Evolutionary conservation across 495 filamentous ascomycete species (phyloP).

Genomic region (Parmelia sp.): DNA sequence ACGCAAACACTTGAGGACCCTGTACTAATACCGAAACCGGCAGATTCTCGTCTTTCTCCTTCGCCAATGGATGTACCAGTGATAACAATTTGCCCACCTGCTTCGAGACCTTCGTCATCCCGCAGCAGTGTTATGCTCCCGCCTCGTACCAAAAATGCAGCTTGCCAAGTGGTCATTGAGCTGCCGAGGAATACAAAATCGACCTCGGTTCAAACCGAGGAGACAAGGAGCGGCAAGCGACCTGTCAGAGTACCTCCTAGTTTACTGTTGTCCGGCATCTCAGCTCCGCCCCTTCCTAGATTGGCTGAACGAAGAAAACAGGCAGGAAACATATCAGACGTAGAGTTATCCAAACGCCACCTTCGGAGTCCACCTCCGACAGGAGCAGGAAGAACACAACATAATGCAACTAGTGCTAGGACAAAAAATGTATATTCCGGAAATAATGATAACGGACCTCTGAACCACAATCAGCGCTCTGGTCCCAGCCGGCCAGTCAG

Average conservation of each 20-base stretch:
- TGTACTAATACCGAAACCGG: constrained; percentile 24
- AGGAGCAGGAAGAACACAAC: constrained; percentile 5
- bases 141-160: constrained; percentile 56
- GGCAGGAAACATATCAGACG: constrained; percentile 18
- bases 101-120: constrained; percentile 58
- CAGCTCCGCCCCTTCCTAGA: constrained; percentile 48
- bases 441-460: constrained; percentile 74
- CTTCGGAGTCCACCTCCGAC: constrained; percentile 15
- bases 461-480: constrained; percentile 51
- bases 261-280: constrained; percentile 65
- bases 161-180: constrained; percentile 46
- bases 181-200: constrained; percentile 39
- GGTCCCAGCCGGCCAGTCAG: constrained; percentile 63
- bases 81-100: constrained; percentile 60
- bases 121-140: constrained; percentile 54
- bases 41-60: constrained; percentile 24
- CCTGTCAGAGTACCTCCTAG: constrained; percentile 67
- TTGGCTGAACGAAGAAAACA: constrained; percentile 36
- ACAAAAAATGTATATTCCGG: constrained; percentile 62
- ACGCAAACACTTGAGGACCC: constrained; percentile 64
- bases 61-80: constrained; percentile 46
- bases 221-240: constrained; percentile 71
- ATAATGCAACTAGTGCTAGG: constrained; percentile 19
- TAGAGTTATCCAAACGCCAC: constrained; percentile 13
- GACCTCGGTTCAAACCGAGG: constrained; percentile 75